Base-by-base conservation (phyloP, 2,329 filamentous ascomycete genomes). In the Arthroderma sp. region DNA sequence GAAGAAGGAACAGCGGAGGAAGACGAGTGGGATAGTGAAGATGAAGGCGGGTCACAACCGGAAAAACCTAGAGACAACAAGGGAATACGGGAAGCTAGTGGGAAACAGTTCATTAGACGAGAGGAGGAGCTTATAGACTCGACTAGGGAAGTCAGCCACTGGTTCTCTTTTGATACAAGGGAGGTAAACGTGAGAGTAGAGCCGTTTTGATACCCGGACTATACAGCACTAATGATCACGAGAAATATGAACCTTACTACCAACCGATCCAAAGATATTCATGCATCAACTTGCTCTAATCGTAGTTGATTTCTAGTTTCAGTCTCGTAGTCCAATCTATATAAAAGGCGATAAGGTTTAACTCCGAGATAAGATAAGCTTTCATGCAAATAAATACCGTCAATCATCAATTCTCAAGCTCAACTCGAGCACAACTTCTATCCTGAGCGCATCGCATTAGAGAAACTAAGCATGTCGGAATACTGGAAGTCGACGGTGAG, bases 401-500 rank as follows among this genome's bases (percentile, higher is more conserved):
- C n/a, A n/a, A n/a, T n/a, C n/a, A n/a, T n/a, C n/a, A n/a, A n/a
- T n/a, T n/a, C n/a, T n/a, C n/a, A n/a, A n/a, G n/a, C n/a, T n/a
- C 19, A 15, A 25, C 41, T 28, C 3, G 41, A 47, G 23, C 21
- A 8, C 21, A 47, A 47, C 8, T 11, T 43, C 13, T 47, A n/a
- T 35, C 23, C 25, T 6, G 3, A 17, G n/a, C 15, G 9, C 13
- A 51, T 51, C 25, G 15, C 28, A 51, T 7, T 17, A 33, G 2
- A 17, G 8, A 31, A 25, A 2, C 7, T 11, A 7, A 51, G 41
- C 39, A 97, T 98, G 93, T 85, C 93, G 0, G 93, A 97, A 78
- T 94, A 95, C 75, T 97, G 93, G 93, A 97, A 97, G 71, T 96
- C 91, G 19, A 95, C 91, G 35, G 81, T 82, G 69, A 71, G 76